These are phyloP conservation scores for Hirschfeldia incana DNA, from an alignment of 345 rosid species.

Conservation along the genomic window DNA sequence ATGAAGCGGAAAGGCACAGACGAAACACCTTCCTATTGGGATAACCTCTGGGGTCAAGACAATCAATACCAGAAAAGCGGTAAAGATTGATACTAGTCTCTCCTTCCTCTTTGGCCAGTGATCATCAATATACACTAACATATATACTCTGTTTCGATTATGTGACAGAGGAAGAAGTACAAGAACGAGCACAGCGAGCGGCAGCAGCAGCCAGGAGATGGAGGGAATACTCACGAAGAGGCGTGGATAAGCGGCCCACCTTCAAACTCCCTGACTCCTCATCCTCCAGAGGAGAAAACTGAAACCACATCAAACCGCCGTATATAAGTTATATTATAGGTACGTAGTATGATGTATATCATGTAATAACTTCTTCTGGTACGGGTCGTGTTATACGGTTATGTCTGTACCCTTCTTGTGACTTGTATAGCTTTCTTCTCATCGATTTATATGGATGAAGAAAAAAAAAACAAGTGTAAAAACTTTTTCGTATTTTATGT, in stretches of 20 bases:
- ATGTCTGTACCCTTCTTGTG: no score
- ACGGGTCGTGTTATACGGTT: no score
- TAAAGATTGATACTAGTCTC: constrained; percentile 23
- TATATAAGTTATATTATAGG: no score
- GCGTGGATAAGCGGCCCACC: constrained; percentile 78
- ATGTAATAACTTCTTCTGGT: no score
- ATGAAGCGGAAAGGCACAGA: constrained; percentile 55
- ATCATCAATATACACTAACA: not conserved
- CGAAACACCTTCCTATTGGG: constrained; percentile 64
- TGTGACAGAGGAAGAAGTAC: constrained; percentile 73
- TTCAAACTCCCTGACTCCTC: constrained; percentile 81
- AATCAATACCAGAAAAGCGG: constrained; percentile 65
- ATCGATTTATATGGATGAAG: no score
- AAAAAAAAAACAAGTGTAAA: no score
- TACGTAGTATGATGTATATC: no score
- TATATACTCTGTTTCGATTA: not conserved
- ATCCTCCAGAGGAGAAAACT: constrained; percentile 48
- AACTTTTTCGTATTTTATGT: no score
- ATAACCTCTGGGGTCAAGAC: constrained; percentile 61
- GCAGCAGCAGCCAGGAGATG: constrained; percentile 89
- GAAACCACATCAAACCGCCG: no score
- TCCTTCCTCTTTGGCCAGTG: not conserved
- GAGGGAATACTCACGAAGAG: constrained; percentile 92
- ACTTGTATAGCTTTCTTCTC: no score
- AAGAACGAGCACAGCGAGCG: constrained; percentile 71